Evolutionary conservation across 2,329 filamentous ascomycete species (phyloP), one percentile per base, ranked within the genome.

Genomic region (Paecilomyces dactylethromorphus): DNA sequence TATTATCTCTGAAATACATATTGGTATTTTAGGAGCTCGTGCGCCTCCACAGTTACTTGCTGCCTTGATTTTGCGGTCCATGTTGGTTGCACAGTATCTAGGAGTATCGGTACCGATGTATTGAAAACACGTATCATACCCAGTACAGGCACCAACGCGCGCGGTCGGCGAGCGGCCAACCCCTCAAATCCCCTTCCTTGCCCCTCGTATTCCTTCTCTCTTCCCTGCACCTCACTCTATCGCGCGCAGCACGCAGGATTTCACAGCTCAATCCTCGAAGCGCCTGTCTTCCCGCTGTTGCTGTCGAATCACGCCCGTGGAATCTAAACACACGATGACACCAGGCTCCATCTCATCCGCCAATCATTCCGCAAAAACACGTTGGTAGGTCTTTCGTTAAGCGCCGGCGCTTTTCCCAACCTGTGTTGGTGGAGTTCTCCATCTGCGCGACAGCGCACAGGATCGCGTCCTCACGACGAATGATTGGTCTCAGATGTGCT

Each of bases 351-450:
- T 52, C 50, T 3, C 6, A 18, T 52, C 21, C 54, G 29, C 54
- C 18, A 32, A 51, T 55, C 26, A 33, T 50, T 29, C 57, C 39
- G 39, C 33, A 15, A n/a, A 22, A 13, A 12, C 56, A n/a, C 49
- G 24, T 50, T 57, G 35, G 21, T 52, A 24, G 22, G 54, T 52
- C 58, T 39, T 11, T 18, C 22, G 33, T 59, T 59, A 59, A 57
- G 58, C 58, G 58, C 58, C 26, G 58, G 58, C 51, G 55, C 58
- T 49, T 57, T 59, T 26, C 58, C 52, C 15, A 13, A n/a, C 15
- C 8, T 4, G 39, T 29, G 31, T 26, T 39, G 56, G 58, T 8
- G 32, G 32, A 7, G 39, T 45, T 29, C 32, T 31, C 21, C 32
- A 22, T 54, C 39, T 53, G 22, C 54, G 39, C 31, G 49, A n/a